phyloP scores from a whole-genome alignment of 1,139 yeast genomes.

The Hyphopichia khmerensis region DNA sequence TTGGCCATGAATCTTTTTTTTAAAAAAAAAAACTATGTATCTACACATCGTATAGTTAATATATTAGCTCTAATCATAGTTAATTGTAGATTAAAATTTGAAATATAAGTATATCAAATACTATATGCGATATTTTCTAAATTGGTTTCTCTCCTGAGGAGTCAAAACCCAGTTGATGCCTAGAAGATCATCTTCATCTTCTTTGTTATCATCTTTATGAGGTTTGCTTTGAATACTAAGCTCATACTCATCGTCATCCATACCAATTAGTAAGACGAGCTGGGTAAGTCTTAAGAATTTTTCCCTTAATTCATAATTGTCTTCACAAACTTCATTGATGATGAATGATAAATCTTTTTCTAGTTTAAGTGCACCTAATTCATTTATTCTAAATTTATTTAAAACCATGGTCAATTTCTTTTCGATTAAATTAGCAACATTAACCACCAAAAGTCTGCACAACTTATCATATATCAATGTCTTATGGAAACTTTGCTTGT shows the following conservation, averaged over 20 bases:
- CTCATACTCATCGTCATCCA: constrained; percentile 75
- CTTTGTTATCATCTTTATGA: constrained; percentile 14
- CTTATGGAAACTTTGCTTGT: constrained; percentile 55
- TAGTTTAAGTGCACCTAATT: constrained; percentile 77
- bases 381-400: constrained; percentile 62
- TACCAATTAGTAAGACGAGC: constrained; percentile 73
- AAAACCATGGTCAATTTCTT: constrained; percentile 64
- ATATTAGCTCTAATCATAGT: too few relatives aligned
- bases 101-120: too few relatives aligned
- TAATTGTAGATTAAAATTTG: constrained; percentile 3
- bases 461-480: constrained; percentile 46
- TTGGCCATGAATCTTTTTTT: too few relatives aligned
- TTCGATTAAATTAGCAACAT: constrained; percentile 56
- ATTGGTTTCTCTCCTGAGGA: constrained; percentile 66
- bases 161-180: constrained; percentile 80
- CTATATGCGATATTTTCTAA: constrained; percentile 48
- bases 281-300: constrained; percentile 81
- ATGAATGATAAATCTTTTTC: constrained; percentile 81
- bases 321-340: constrained; percentile 62
- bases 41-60: too few relatives aligned
- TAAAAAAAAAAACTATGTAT: too few relatives aligned
- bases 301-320: constrained; percentile 70
- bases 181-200: constrained; percentile 39
- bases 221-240: constrained; percentile 26
- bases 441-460: constrained; percentile 52